phyloP scores from a whole-genome alignment of 345 rosid genomes.

The Capsella bursapastoris region DNA sequence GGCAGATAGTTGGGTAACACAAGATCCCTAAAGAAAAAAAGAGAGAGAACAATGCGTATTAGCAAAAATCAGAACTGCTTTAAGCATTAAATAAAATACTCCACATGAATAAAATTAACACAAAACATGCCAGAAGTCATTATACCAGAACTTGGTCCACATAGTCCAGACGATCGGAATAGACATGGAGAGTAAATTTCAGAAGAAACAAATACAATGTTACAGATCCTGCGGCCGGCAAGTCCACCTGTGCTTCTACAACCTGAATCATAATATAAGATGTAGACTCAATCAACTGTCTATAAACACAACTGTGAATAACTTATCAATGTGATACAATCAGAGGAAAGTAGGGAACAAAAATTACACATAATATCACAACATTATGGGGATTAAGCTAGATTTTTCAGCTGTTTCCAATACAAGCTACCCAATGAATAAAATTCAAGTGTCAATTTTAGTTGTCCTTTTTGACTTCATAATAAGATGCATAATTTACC shows the following conservation, averaged over 20 bases:
- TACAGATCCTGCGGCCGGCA: slow-evolving; percentile 83
- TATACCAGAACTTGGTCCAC: slow-evolving; percentile 97
- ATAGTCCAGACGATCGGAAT: slow-evolving; percentile 95
- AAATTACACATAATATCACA: slow-evolving; percentile 6
- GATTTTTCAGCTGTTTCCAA: background rate
- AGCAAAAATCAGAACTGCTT: slow-evolving; percentile 24
- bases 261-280: slow-evolving; percentile 58
- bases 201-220: slow-evolving; percentile 92
- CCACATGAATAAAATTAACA: slow-evolving; percentile 16
- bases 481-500: slow-evolving; percentile 52
- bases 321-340: slow-evolving; percentile 13
- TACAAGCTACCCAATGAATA: slow-evolving; percentile 25
- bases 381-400: slow-evolving; percentile 12
- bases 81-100: slow-evolving; percentile 11
- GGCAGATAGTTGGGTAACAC: slow-evolving; percentile 78
- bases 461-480: slow-evolving; percentile 15
- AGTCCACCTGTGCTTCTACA: slow-evolving; percentile 91
- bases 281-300: slow-evolving; percentile 23
- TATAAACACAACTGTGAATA: slow-evolving; percentile 21
- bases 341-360: background rate
- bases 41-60: slow-evolving; percentile 19
- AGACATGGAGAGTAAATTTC: slow-evolving; percentile 93
- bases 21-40: slow-evolving; percentile 67
- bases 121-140: slow-evolving; percentile 26
- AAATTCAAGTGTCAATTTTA: background rate